phyloP scores from a whole-genome alignment of 495 filamentous ascomycete genomes.

The Glutinoglossum americanum region DNA sequence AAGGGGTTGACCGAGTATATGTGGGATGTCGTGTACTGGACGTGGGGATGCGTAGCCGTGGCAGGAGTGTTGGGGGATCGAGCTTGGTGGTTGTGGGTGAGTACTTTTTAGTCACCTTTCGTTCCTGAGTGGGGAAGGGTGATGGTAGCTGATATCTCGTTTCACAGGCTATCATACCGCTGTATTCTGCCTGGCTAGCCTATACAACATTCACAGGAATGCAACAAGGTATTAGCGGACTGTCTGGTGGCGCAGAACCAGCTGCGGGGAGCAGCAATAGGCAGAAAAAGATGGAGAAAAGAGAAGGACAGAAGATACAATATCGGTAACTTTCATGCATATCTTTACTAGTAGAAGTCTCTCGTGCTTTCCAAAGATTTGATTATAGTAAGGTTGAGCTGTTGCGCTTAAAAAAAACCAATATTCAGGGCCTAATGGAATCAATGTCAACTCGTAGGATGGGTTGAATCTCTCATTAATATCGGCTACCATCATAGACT shows the following conservation, averaged over 20 bases:
- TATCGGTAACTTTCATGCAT: not conserved
- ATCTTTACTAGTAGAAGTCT: too few relatives aligned
- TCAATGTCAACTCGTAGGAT: too few relatives aligned
- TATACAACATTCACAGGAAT: conserved; percentile 40
- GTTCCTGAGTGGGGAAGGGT: not conserved
- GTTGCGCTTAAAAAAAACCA: too few relatives aligned
- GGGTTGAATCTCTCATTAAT: too few relatives aligned
- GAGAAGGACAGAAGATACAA: conserved; percentile 25
- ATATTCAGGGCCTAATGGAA: too few relatives aligned
- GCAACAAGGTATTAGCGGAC: conserved; percentile 31
- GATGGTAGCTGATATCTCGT: not conserved
- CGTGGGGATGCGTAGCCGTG: conserved; percentile 44
- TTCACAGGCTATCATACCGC: conserved; percentile 32
- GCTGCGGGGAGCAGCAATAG: conserved; percentile 25
- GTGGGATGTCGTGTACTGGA: conserved; percentile 92
- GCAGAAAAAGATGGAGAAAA: conserved; percentile 41
- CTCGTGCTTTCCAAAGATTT: too few relatives aligned
- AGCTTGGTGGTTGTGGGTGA: conserved; percentile 47
- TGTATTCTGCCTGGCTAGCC: conserved; percentile 48
- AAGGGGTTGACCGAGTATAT: conserved; percentile 88
- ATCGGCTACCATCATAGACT: not conserved
- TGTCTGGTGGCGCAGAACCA: conserved; percentile 7
- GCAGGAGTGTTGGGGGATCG: conserved; percentile 51
- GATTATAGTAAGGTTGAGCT: too few relatives aligned
- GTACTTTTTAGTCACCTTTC: not conserved